phyloP scores from a whole-genome alignment of 2,329 filamentous ascomycete species.

The Penicillium sp. region DNA sequence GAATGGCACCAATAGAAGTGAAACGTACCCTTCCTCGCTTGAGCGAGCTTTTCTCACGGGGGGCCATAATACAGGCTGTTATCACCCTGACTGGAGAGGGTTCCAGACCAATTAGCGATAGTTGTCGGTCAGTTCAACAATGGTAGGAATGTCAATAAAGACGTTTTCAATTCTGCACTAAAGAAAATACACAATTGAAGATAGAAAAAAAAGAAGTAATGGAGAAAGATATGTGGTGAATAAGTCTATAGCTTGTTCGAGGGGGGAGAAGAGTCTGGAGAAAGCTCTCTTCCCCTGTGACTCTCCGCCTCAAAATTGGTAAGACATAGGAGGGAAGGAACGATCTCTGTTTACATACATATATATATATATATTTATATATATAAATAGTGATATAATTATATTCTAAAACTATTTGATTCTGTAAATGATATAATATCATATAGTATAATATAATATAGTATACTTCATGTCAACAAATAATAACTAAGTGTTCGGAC shows the following conservation, averaged over 20 bases:
- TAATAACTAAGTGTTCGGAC: slow-evolving; percentile 1
- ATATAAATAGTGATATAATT: no score
- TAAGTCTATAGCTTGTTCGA: background rate
- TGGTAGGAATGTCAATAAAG: background rate
- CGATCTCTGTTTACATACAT: background rate
- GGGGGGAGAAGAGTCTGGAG: background rate
- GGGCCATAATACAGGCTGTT: slow-evolving; percentile 39
- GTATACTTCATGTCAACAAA: background rate
- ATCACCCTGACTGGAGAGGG: slow-evolving; percentile 11
- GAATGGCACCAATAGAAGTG: slow-evolving; percentile 18
- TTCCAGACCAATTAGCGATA: slow-evolving; percentile 20
- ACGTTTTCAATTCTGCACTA: background rate
- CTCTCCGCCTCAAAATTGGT: slow-evolving; percentile 6
- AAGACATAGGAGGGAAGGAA: background rate
- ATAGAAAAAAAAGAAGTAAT: background rate
- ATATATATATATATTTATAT: no score
- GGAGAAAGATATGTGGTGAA: background rate
- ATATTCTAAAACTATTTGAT: background rate
- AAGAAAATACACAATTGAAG: background rate
- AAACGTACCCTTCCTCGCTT: slow-evolving; percentile 72
- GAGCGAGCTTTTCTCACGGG: slow-evolving; percentile 75
- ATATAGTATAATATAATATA: background rate
- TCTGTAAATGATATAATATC: background rate
- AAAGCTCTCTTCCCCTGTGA: background rate
- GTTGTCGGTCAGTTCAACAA: background rate